Conservation (phyloP, 495 filamentous ascomycete species). For the Darksidea phi region DNA sequence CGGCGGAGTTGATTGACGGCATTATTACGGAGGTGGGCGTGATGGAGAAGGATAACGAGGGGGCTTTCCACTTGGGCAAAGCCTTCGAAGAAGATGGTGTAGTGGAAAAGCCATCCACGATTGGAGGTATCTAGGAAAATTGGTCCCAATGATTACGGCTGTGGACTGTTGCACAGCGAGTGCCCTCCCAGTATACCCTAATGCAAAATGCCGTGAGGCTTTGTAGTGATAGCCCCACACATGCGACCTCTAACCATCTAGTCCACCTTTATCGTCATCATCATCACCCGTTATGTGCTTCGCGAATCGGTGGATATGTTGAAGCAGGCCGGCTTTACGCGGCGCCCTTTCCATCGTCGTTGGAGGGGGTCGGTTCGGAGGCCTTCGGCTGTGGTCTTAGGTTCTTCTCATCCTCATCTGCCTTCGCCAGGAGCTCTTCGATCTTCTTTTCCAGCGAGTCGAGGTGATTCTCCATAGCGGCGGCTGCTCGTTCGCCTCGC, state of each 20-base stretch:
- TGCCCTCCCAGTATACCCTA: neutral
- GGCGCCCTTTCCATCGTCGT: constrained; percentile 1
- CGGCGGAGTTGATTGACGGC: constrained; percentile 80
- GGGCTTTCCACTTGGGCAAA: constrained; percentile 67
- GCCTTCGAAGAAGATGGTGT: constrained; percentile 48
- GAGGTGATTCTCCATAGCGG: constrained; percentile 57
- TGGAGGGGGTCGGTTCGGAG: neutral
- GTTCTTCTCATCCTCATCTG: constrained; percentile 41
- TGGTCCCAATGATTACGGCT: no score
- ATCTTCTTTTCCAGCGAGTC: constrained; percentile 56
- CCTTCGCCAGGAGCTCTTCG: constrained; percentile 55
- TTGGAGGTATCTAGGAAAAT: constrained; percentile 35
- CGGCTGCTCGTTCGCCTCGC: constrained; percentile 57
- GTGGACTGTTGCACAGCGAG: no score
- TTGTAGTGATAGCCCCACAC: neutral
- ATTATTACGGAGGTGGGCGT: constrained; percentile 92
- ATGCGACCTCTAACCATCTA: neutral
- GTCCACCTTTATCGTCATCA: neutral
- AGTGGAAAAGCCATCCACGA: constrained; percentile 28
- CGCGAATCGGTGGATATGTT: neutral
- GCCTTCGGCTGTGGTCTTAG: constrained; percentile 2
- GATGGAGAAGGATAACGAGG: constrained; percentile 70
- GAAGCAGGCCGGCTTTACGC: neutral
- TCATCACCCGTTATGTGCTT: neutral
- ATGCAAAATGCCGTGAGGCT: neutral